Evolutionary conservation across 305 asterid species (phyloP).

Genomic region (Fraxinus sp.): DNA sequence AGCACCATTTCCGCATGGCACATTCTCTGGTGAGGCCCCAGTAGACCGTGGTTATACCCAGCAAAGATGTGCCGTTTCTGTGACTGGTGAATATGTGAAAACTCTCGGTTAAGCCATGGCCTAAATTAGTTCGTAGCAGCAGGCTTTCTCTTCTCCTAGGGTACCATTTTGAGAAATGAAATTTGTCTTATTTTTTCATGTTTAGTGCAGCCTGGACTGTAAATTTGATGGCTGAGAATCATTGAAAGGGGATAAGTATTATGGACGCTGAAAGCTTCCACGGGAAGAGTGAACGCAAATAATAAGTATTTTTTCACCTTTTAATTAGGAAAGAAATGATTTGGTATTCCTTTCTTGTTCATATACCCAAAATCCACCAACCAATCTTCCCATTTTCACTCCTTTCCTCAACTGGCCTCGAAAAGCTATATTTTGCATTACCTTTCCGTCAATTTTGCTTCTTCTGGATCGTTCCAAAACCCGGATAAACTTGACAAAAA

Average conservation of each 20-base stretch:
- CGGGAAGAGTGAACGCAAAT: neutral
- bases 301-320: neutral
- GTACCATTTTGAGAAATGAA: neutral
- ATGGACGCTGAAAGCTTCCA: neutral
- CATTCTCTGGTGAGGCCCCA: neutral
- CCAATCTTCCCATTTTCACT: conserved; percentile 24
- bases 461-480: conserved; percentile 30
- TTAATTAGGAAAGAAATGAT: conserved; percentile 9
- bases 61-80: neutral
- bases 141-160: neutral
- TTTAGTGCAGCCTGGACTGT: neutral
- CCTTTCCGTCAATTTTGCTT: conserved; percentile 36
- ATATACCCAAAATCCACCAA: conserved; percentile 23
- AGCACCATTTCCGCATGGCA: neutral
- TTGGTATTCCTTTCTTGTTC: conserved; percentile 17
- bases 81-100: neutral
- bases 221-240: neutral
- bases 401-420: conserved; percentile 31
- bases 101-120: neutral
- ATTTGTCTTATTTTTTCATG: neutral
- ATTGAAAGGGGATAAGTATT: neutral
- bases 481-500: conserved; percentile 17
- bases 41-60: neutral
- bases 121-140: neutral
- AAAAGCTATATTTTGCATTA: conserved; percentile 31